These are phyloP conservation scores for Suillus ampliporus DNA, from an alignment of 768 basidiomycete genomes.

Conservation along the genomic window DNA sequence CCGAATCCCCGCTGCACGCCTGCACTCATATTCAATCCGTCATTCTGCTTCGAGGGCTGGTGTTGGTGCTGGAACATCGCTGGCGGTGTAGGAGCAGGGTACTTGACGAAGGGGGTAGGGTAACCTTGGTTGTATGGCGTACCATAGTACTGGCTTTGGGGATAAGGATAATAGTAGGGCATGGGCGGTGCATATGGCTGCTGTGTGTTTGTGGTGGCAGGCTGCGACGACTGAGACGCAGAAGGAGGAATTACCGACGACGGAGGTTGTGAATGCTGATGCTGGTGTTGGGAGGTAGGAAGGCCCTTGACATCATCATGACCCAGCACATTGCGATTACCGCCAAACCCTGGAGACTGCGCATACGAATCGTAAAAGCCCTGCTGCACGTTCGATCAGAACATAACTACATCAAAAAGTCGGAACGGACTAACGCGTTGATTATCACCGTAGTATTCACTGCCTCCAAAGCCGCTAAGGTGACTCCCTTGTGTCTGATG, in stretches of 20 bases:
- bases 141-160: slow-evolving; percentile 80
- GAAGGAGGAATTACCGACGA: slow-evolving; percentile 57
- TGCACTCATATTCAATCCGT: slow-evolving; percentile 47
- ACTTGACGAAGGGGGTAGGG: slow-evolving; percentile 77
- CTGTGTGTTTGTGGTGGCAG: slow-evolving; percentile 64
- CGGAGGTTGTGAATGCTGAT: slow-evolving; percentile 37
- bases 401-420: slow-evolving; percentile 5
- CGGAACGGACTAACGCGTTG: slow-evolving; percentile 58
- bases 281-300: slow-evolving; percentile 60
- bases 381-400: slow-evolving; percentile 42
- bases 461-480: slow-evolving; percentile 58
- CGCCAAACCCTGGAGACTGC: slow-evolving; percentile 67
- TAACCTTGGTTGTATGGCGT: slow-evolving; percentile 67
- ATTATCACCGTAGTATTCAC: slow-evolving; percentile 74
- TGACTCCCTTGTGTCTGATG: slow-evolving; percentile 59
- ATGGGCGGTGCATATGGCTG: slow-evolving; percentile 68
- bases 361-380: slow-evolving; percentile 80
- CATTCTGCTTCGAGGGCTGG: slow-evolving; percentile 54
- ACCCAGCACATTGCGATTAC: slow-evolving; percentile 61
- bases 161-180: slow-evolving; percentile 69
- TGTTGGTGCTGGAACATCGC: slow-evolving; percentile 10
- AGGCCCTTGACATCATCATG: slow-evolving; percentile 82
- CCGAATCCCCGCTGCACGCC: slow-evolving; percentile 44
- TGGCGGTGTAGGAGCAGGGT: slow-evolving; percentile 72
- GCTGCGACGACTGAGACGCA: slow-evolving; percentile 59